Evolutionary conservation across 164 flowering plant species (phyloP), one percentile per base, ranked within the genome.

Genomic region (Cinnamomum micranthum): DNA sequence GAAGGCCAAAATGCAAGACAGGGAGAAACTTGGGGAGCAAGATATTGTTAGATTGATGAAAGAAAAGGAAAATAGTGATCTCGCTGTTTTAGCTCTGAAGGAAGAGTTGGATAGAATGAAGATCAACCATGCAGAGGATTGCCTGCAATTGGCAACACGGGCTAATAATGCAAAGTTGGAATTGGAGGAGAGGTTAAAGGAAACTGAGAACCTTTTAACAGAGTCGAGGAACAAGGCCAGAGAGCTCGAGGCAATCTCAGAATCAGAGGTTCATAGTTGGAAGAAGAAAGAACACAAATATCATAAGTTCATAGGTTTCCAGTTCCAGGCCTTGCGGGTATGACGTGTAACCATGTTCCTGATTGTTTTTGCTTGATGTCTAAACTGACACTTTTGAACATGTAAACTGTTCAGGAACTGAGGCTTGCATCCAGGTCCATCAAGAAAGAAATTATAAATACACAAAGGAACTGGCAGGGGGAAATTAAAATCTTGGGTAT

Each of bases 401-500:
- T 71, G 4, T 76, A 19, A 73, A 65, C 17, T 77, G 7, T 75
- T 52, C 78, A 96, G 99, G 95, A 88, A 27, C 50, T 92, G 69
- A 87, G 88, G 83, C 66, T 64, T 27, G 81, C 87, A 70, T 86
- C 89, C 17, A 78, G 82, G 65, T 85, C 89, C 66, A 80, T 87
- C 64, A 96, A 88, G 83, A 86, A 82, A 82, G 94, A 90, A 65
- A 84, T 91, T 64, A 47, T 85, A 74, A 84, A 80, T 75, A 77
- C 84, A 15, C 81, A 84, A 73, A 78, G 78, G 76, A 79, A 75
- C 65, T 90, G 87, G 77, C 72, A 73, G 0, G 88, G 85, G 78
- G 97, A 93, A 83, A 77, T 92, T 69, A 81, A 74, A 80, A 79
- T 65, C 81, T 83, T 93, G 67, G 98, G 99, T 95, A 84, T 25